Conservation (phyloP, 768 basidiomycete species). For the Russula emetica region DNA sequence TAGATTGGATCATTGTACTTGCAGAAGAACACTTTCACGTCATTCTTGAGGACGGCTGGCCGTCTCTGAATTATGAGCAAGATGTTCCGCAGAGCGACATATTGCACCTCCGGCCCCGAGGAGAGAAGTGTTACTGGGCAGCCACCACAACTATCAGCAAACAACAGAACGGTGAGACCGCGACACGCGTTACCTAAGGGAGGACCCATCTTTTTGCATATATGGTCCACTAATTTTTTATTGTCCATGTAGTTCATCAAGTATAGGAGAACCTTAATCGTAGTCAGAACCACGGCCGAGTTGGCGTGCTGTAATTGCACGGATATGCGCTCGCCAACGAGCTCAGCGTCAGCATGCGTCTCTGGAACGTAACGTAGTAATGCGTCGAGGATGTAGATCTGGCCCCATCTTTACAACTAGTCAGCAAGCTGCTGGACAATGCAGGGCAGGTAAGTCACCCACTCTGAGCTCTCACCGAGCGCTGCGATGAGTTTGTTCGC, state of each 20-base stretch:
- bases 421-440: not conserved
- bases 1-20: slow-evolving; percentile 99
- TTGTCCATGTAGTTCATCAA: slow-evolving; percentile 99
- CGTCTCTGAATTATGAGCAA: slow-evolving; percentile 94
- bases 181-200: slow-evolving; percentile 64
- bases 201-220: slow-evolving; percentile 98
- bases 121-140: slow-evolving; percentile 83
- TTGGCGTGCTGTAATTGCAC: slow-evolving; percentile 97
- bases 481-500: slow-evolving; percentile 90
- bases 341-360: slow-evolving; percentile 79
- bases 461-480: slow-evolving; percentile 96
- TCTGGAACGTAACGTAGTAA: slow-evolving; percentile 93
- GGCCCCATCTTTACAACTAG: slow-evolving; percentile 79
- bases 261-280: slow-evolving; percentile 92
- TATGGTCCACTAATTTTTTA: slow-evolving; percentile 74
- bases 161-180: slow-evolving; percentile 4
- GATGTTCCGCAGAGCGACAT: slow-evolving; percentile 95
- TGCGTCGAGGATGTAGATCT: slow-evolving; percentile 96
- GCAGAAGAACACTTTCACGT: slow-evolving; percentile 99
- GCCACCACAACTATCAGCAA: slow-evolving; percentile 6
- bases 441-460: slow-evolving; percentile 36
- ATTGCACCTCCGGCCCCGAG: slow-evolving; percentile 98
- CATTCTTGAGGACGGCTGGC: slow-evolving; percentile 88
- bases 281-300: slow-evolving; percentile 97
- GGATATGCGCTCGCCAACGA: slow-evolving; percentile 93